Evolutionary conservation across 164 flowering plant species (phyloP), one percentile per base, ranked within the genome.

Genomic region (Cinnamomum micranthum): DNA sequence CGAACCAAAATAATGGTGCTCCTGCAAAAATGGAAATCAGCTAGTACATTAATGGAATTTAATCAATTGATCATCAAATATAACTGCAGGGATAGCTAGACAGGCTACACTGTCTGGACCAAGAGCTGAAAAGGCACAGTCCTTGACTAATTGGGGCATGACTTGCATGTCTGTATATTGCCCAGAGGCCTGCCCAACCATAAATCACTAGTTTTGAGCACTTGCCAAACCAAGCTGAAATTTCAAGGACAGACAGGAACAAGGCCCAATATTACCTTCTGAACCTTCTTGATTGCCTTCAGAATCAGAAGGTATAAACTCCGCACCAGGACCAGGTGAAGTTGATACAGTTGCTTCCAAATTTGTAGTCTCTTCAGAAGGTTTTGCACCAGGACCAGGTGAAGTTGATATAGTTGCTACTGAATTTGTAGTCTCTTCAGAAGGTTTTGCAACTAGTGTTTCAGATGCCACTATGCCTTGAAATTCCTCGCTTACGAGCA

Each of bases 401-500:
- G 80, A 73, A 47, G 74, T 78, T 20, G 84, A 51, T 24, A 62
- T 15, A 55, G 80, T 67, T 55, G 89, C 68, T 24, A 66, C 82
- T 24, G 64, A 52, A 67, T 47, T 81, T 58, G 82, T 59, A 60
- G 60, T 69, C 74, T 80, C 88, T 72, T 78, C 82, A 22, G 68
- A 79, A 73, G 65, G 33, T 84, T 83, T 88, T 72, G 79, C 28
- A 75, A 71, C 81, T 75, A 80, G 84, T 24, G 95, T 72, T 80
- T 95, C 97, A 69, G 97, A 91, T 71, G 93, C 78, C 63, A 92
- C 94, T 68, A 95, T 95, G 58, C 99, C 97, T 81, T 83, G 94
- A 81, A 95, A 95, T 82, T 95, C 99, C 83, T 95, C 99, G 71
- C 99, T 95, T 65, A 93, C 92, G 51, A 95, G 81, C 76, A 93